Base-by-base conservation (phyloP, 768 basidiomycete species). In the Terana coerulea region DNA sequence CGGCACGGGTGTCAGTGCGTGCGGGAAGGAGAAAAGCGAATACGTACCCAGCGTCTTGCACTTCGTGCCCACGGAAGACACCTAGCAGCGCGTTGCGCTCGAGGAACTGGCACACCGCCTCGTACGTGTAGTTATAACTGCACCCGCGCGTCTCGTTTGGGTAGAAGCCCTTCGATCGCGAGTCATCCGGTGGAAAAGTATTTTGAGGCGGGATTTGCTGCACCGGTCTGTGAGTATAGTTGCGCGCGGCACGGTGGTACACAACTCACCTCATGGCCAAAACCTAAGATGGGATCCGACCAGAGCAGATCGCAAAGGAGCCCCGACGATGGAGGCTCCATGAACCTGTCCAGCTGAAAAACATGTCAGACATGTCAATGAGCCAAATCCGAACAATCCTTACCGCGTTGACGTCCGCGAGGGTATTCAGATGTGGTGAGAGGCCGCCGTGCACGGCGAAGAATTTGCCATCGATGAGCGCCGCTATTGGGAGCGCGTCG, bases 381-480 rank as follows among this genome's bases (percentile, higher is more conserved):
- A 10, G 37, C 17, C 10, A 8, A 40, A 40, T 8, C n/a, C n/a
- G 11, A 5, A 28, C 29, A 41, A 47, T n/a, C n/a, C 47, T 11
- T 49, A 91, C 91, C 21, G 67, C 67, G 22, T 76, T 68, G 8
- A 95, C 59, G 64, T 99, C 95, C 29, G 83, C 81, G 3, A 99
- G 74, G 5, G 81, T 83, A 37, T 84, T 70, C 1, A 99, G 76
- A 57, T 89, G 84, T 0, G 97, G 97, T 0, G 91, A 93, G 31
- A 99, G 77, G 3, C 97, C 97, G 2, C 97, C 97, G 59, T 98
- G 97, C 2, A 98, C 93, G 63, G 95, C 98, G 67, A 99, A 88
- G 75, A 99, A 98, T 61, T 92, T 89, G 56, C 83, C 79, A 66
- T 99, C 97, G 68, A 99, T 89, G 51, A 98, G 74, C 6, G 92